Evolutionary conservation across 306 rosid species (phyloP), one percentile per base, ranked within the genome.

Genomic region (Trifolium subterraneum): DNA sequence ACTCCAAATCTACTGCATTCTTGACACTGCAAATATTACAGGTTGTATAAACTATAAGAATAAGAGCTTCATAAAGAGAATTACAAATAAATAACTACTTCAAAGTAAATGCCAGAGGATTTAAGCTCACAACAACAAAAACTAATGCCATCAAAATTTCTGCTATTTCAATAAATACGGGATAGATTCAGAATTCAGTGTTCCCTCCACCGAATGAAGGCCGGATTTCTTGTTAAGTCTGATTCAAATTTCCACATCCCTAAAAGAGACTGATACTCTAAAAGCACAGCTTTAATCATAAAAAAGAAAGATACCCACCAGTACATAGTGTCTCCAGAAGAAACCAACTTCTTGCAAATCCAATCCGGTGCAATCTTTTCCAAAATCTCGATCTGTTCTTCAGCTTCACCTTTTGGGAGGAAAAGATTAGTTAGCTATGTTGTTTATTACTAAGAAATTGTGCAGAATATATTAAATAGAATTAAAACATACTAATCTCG

Each of bases 281-380:
- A 14, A 67, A 18, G 38, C 4, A 39, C 8, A 70, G 72, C 29
- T 47, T 10, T 39, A 62, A 51, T 60, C 54, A 74, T 73, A n/a
- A 59, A 25, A 44, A 64, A 61, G 45, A 51, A 78, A 71, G 50
- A 72, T 23, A 85, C 84, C 27, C 61, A 88, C 94, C 73, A 55
- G 84, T 82, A 88, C 79, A 86, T 83, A 20, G 70, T 69, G 74
- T 84, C 87, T 75, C 94, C 92, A 44, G 79, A 51, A 33, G 86
- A 38, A 75, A 71, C 67, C 70, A 60, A 60, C 85, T 81, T 86
- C 78, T 62, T 87, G 81, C 64, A 75, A 58, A 91, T 81, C 94
- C 92, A 88, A 54, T 81, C 80, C 14, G 94, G 92, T 62, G 79
- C 88, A 59, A 69, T 45, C 84, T 79, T 81, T 71, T 83, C 90